Evolutionary conservation across 176 grass and related monocot species (phyloP).

Genomic region (Phragmites australis): DNA sequence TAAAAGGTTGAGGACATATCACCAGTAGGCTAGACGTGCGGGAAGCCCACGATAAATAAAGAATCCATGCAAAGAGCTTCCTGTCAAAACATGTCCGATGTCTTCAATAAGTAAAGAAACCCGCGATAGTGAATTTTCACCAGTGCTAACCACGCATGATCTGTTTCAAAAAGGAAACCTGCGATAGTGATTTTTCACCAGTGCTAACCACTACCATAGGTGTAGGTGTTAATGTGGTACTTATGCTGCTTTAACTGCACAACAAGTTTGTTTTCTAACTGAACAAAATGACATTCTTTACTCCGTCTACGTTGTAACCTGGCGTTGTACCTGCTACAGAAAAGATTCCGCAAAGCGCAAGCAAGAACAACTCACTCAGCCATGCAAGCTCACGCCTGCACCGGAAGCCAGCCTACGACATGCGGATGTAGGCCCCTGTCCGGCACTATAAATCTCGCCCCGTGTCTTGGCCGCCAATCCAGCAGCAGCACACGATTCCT

Average conservation of each 20-base stretch:
- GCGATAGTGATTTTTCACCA: neutral
- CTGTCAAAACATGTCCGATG: neutral
- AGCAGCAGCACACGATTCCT: conserved; percentile 18
- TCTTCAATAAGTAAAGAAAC: neutral
- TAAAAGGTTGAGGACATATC: too few species aligned
- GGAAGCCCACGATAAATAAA: too few species aligned
- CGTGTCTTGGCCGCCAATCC: conserved; percentile 21
- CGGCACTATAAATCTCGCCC: conserved; percentile 39
- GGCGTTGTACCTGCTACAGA: conserved; percentile 36
- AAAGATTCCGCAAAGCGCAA: conserved; percentile 30
- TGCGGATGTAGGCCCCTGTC: neutral
- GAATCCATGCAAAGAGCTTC: neutral
- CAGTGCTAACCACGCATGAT: neutral
- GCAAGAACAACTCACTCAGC: conserved; percentile 7
- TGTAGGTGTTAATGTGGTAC: neutral
- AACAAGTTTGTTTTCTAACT: conserved; percentile 1
- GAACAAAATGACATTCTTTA: neutral
- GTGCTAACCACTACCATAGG: neutral
- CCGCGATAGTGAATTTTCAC: neutral
- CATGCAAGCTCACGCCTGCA: neutral
- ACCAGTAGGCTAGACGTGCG: too few species aligned
- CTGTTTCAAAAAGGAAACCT: neutral
- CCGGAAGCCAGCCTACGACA: conserved; percentile 38
- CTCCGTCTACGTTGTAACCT: neutral
- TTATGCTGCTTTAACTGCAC: neutral